A percentile compares a stretch with the other conserved stretches of the same genome.
phyloP scores from a whole-genome alignment of 495 filamentous ascomycete genomes.

The Oleoguttula mirabilis region DNA sequence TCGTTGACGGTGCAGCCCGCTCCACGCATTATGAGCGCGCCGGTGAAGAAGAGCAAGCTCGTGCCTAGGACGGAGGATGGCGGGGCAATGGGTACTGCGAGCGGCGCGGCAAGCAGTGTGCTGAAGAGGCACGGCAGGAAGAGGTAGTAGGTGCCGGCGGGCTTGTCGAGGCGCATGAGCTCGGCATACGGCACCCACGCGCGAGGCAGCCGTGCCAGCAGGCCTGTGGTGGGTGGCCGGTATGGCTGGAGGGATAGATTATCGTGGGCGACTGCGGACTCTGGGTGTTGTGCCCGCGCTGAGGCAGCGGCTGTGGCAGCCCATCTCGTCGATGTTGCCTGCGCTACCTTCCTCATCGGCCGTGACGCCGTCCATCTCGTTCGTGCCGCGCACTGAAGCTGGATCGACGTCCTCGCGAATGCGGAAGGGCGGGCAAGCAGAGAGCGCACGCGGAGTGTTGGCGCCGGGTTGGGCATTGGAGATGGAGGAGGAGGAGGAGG shows the following conservation, averaged over 20 bases:
- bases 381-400: too few relatives aligned
- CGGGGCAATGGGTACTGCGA: constrained; percentile 45
- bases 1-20: constrained; percentile 98
- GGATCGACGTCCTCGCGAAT: too few relatives aligned
- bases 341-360: too few relatives aligned
- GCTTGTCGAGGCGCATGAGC: constrained; percentile 84
- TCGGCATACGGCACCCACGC: constrained; percentile 89
- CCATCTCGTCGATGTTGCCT: too few relatives aligned
- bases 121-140: constrained; percentile 93
- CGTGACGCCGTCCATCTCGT: too few relatives aligned
- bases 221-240: constrained; percentile 55
- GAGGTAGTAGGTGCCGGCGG: constrained; percentile 86
- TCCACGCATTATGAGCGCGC: constrained; percentile 89
- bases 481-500: too few relatives aligned
- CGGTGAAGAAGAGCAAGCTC: constrained; percentile 66
- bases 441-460: too few relatives aligned
- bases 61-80: constrained; percentile 49
- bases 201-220: constrained; percentile 62
- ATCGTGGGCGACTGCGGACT: too few relatives aligned
- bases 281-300: too few relatives aligned
- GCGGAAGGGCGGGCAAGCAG: too few relatives aligned
- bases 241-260: constrained; percentile 33
- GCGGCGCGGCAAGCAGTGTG: constrained; percentile 54
- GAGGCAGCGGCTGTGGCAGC: too few relatives aligned
- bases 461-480: too few relatives aligned